Evolutionary conservation across 768 basidiomycete genomes (phyloP), one percentile per base, ranked within the genome.

Genomic region (Aureoboletus auriporus): DNA sequence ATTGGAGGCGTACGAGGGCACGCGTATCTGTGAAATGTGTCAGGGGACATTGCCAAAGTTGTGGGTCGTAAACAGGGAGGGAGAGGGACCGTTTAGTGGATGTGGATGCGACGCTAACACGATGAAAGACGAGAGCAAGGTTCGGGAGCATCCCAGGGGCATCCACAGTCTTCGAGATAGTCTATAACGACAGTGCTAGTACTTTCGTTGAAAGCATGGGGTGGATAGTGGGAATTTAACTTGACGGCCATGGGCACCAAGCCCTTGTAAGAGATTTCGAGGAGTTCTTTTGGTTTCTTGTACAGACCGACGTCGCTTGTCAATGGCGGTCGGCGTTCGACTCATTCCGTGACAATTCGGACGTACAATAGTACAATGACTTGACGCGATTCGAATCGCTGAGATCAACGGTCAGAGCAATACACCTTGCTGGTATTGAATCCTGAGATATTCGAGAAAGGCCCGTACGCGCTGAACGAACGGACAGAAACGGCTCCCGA

Each of bases 381-480:
- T 30, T 6, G 30, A 30, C 11, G 10, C 34, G 13, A 28, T 29
- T 53, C 2, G 49, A 8, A 20, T 36, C 14, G 16, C 16, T 6
- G 9, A 27, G 28, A n/a, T 23, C 20, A 11, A n/a, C n/a, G 20
- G 33, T 14, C 38, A 23, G 52, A n/a, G 27, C 35, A 1, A 52
- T 30, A 42, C 70, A 84, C 86, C 62, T 82, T 78, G 69, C n/a
- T n/a, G n/a, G n/a, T 93, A 91, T 2, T 80, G 78, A 39, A 90
- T 77, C 1, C 72, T 75, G 17, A 89, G 77, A 52, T 78, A 75
- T 63, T 92, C 88, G 28, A 91, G 71, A 0, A 81, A 76, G 16
- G 82, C 75, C 89, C 90, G 92, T 2, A 79, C 86, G 13, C 89
- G 75, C 64, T 91, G 88, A 2, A 90, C 88, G 60, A 90, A 91